phyloP scores from a whole-genome alignment of 768 basidiomycete genomes.

The Hygrophoropsis aurantiaca region DNA sequence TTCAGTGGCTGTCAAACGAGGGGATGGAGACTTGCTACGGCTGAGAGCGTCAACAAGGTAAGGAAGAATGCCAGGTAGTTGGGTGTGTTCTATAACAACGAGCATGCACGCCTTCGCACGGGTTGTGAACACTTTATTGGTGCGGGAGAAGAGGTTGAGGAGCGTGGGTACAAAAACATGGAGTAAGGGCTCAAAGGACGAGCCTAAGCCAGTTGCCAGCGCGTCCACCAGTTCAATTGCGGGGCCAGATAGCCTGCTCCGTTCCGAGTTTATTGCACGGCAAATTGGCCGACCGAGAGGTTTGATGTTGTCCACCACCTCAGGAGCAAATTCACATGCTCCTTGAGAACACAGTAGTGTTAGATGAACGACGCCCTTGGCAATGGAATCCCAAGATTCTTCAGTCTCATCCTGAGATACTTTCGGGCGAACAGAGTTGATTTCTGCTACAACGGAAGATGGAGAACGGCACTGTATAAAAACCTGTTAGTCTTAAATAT shows the following conservation, averaged over 20 bases:
- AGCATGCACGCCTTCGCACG: constrained; percentile 64
- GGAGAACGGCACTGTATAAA: constrained; percentile 30
- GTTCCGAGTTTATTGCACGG: constrained; percentile 68
- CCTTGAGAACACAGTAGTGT: constrained; percentile 50
- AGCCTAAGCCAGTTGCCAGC: constrained; percentile 54
- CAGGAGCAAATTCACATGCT: constrained; percentile 49
- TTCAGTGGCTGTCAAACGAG: constrained; percentile 68
- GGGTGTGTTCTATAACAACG: constrained; percentile 64
- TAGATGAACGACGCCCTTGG: constrained; percentile 46
- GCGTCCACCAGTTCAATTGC: constrained; percentile 62
- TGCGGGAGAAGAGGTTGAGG: constrained; percentile 63
- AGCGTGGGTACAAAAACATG: constrained; percentile 68
- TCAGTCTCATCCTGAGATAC: constrained; percentile 63
- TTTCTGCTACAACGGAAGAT: constrained; percentile 33
- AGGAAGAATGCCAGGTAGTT: constrained; percentile 61
- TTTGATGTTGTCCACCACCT: constrained; percentile 52
- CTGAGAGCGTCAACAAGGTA: constrained; percentile 53
- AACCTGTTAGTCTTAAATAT: background rate
- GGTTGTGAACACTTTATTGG: constrained; percentile 75
- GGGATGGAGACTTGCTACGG: constrained; percentile 67
- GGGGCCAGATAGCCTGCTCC: constrained; percentile 66
- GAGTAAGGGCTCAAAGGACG: constrained; percentile 65
- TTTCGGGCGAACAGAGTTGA: constrained; percentile 43
- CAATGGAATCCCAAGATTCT: constrained; percentile 76
- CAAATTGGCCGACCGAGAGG: constrained; percentile 52